phyloP scores from a whole-genome alignment of 2,329 filamentous ascomycete genomes.

The Trichoderma guizhouense region DNA sequence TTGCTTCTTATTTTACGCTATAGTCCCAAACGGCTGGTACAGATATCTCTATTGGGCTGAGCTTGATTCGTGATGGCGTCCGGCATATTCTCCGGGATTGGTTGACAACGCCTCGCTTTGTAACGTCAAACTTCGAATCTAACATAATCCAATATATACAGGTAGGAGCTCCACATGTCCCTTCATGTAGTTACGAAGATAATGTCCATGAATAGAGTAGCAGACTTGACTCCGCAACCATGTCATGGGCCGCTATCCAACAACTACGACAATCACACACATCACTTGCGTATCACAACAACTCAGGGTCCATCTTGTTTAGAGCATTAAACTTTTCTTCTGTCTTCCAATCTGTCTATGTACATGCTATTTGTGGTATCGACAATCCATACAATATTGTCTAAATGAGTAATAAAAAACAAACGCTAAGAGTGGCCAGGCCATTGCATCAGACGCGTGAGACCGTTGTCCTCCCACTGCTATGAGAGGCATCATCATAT shows the following conservation, averaged over 20 bases:
- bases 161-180: background rate
- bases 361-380: conserved; percentile 6
- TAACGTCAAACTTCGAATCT: background rate
- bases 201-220: background rate
- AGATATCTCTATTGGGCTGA: background rate
- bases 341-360: background rate
- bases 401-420: background rate
- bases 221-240: background rate
- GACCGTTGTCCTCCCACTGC: background rate
- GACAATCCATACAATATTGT: background rate
- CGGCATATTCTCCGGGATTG: background rate
- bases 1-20: background rate
- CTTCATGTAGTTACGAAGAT: background rate
- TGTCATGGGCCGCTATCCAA: background rate
- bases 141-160: background rate
- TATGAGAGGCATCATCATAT: background rate
- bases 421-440: background rate
- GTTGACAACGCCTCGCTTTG: background rate
- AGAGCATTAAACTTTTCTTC: background rate
- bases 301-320: background rate
- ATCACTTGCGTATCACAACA: background rate
- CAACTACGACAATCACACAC: background rate
- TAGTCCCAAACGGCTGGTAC: background rate
- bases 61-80: background rate
- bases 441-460: background rate